Evolutionary conservation across 129 eudicot species (phyloP), one percentile per base, ranked within the genome.

Genomic region (Tagetes patula): DNA sequence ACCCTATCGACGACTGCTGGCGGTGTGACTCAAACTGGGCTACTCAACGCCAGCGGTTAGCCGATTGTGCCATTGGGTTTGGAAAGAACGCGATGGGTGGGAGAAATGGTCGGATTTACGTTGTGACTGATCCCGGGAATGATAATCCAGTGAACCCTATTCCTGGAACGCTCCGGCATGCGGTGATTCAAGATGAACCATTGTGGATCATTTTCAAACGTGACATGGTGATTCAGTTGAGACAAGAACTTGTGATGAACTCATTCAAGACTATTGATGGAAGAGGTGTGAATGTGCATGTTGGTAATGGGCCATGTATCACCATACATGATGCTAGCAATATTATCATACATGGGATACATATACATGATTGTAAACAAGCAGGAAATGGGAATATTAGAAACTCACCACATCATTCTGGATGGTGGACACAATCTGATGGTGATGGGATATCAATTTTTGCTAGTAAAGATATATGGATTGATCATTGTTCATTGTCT

Each of bases 1-100:
- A 92, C 75, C 98, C 98, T 0, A 84, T 92, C 34, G 98, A 92
- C 53, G 98, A 92, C 43, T 89, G 98, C 72, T 92, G 97, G 97
- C 80, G 97, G n/a, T 92, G 97, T 30, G 79, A 92, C 61, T 36
- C 96, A 13, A 80, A 92, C 47, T 92, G 98, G 98, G 89, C 45
- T 6, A 36, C 49, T 5, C 77, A 92, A 37, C 95, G 98, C 33
- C 91, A 87, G 55, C 82, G 87, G 3, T 63, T 92, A 13, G 98
- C 98, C 3, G 98, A 92, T 43, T 92, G 98, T 9, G 96, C 85
- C 6, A 89, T 89, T 31, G 98, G 98, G 41, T 92, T 92, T 12
- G 98, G 98, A 11, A 89, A 87, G 52, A 84, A 89, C 49, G 96
- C 98, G 0, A 54, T 87, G 0, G 98, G 98, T 0, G 98, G 98